Conservation (phyloP, 2,329 filamentous ascomycete species). For the Moelleriella libera region DNA sequence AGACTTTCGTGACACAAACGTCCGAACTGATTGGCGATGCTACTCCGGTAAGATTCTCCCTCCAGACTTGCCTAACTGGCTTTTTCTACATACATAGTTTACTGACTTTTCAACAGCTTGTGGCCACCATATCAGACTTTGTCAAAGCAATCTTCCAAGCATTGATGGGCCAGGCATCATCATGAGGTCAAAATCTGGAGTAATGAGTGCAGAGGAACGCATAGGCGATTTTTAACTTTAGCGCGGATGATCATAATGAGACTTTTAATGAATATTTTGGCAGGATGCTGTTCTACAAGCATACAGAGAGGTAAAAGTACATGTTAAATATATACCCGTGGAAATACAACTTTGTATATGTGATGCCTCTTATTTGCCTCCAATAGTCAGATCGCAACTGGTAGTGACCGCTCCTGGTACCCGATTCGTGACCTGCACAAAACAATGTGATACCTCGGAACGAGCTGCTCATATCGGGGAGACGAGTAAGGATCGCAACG, state of each 20-base stretch:
- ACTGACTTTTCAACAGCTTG: slow-evolving; percentile 10
- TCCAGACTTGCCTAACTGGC: not conserved
- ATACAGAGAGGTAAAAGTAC: too few relatives aligned
- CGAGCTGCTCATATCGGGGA: too few relatives aligned
- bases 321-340: too few relatives aligned
- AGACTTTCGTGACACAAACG: slow-evolving; percentile 25
- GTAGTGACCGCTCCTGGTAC: too few relatives aligned
- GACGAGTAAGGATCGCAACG: too few relatives aligned
- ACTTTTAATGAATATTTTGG: not conserved
- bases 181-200: not conserved
- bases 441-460: too few relatives aligned
- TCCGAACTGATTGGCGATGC: slow-evolving; percentile 27
- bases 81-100: not conserved
- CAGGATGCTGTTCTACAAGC: too few relatives aligned
- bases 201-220: not conserved
- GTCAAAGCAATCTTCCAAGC: slow-evolving; percentile 17
- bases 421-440: too few relatives aligned
- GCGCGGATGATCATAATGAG: not conserved
- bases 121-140: slow-evolving; percentile 17
- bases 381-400: too few relatives aligned
- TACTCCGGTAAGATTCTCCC: slow-evolving; percentile 19
- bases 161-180: slow-evolving; percentile 7
- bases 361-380: too few relatives aligned
- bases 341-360: too few relatives aligned
- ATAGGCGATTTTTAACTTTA: not conserved